Conservation (phyloP, 768 basidiomycete species). For the Boletus tomentosulus region DNA sequence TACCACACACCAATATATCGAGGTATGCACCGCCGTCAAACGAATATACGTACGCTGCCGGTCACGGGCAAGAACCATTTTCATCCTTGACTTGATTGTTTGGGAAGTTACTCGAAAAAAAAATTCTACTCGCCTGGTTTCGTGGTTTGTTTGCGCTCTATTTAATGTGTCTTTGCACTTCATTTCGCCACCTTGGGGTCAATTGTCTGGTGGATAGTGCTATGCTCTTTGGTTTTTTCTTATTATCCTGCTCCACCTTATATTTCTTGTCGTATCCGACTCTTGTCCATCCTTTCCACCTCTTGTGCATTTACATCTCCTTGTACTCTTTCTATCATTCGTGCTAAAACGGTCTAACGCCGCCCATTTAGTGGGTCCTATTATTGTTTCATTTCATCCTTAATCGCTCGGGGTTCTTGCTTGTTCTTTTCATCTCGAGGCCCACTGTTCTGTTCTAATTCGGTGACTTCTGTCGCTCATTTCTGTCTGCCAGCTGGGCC, state of each 20-base stretch:
- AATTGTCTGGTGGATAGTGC: conserved; percentile 8
- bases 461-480: conserved; percentile 2
- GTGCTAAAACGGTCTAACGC: conserved; percentile 9
- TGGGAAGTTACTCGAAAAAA: not conserved
- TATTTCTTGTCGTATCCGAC: conserved; percentile 9
- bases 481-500: not conserved
- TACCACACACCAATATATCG: conserved; percentile 12
- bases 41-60: conserved; percentile 21
- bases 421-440: conserved; percentile 9
- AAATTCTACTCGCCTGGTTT: not conserved
- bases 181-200: not conserved
- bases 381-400: conserved; percentile 5
- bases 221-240: conserved; percentile 4
- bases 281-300: conserved; percentile 8
- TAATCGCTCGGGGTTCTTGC: conserved; percentile 5
- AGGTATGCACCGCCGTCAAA: conserved; percentile 16
- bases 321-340: conserved; percentile 9
- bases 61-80: conserved; percentile 24
- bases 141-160: not conserved
- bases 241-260: conserved; percentile 4
- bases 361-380: conserved; percentile 2
- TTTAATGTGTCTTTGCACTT: conserved; percentile 3
- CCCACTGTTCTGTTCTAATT: conserved; percentile 12
- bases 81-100: conserved; percentile 14
- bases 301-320: conserved; percentile 7